Evolutionary conservation across 2,329 filamentous ascomycete genomes (phyloP), one percentile per base, ranked within the genome.

Genomic region (Xylariaceae sp.): DNA sequence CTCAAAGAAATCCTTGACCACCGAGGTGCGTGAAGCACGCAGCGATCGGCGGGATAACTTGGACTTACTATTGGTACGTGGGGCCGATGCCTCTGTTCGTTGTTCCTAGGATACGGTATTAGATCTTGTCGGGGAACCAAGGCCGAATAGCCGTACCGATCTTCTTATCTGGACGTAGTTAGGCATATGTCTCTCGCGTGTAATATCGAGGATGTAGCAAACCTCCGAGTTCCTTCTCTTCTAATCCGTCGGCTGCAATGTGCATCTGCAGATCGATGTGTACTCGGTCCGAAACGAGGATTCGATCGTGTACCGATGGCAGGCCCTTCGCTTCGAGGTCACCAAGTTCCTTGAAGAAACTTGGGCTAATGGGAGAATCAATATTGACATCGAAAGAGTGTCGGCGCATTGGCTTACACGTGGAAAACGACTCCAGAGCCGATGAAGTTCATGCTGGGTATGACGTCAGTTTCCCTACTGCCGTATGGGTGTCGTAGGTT

Each of bases 201-300:
- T n/a, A n/a, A n/a, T n/a, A n/a, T n/a, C n/a, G n/a, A n/a, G n/a
- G n/a, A n/a, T n/a, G n/a, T n/a, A n/a, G 31, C 43, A 13, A 34
- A 33, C 31, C 31, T 33, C 43, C 43, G 18, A 45, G 43, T n/a
- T 45, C 43, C 43, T 19, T 34, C 31, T 45, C 43, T 28, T 45
- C 43, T 5, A 45, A 16, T 17, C 43, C 43, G 18, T 45, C 43
- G 6, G 34, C 43, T 45, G 28, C 43, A 3, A 45, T 36, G 43
- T 45, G 43, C 43, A 45, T n/a, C 6, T 45, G 6, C 43, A 45
- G 34, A 22, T 34, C 6, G 13, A 45, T 16, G 6, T 45, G 7
- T 10, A 45, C 43, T 16, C 43, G 7, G 43, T 45, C 43, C 17
- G 43, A 45, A 45, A 45, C 43, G 16, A 45, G 43, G 43, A 45